Evolutionary conservation across 1,284 basidiomycete genomes (phyloP).

Genomic region (Pulveroboletus sp.): DNA sequence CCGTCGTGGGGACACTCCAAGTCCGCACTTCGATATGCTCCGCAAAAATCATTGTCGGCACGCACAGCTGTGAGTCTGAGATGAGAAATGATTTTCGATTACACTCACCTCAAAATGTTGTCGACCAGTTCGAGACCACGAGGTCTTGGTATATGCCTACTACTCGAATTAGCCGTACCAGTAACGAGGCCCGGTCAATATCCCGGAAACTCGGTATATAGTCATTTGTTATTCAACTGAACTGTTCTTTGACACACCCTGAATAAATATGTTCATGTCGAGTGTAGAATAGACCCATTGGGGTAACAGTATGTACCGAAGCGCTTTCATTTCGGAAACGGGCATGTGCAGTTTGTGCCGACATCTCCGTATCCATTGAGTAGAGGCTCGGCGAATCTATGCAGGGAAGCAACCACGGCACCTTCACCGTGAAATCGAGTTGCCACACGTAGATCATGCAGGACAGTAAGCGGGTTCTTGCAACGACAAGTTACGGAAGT

Average conservation of each 20-base stretch:
- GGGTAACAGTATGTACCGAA: conserved; percentile 12
- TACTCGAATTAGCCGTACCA: neutral
- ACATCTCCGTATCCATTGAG: conserved; percentile 4
- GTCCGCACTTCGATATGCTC: neutral
- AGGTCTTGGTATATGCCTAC: neutral
- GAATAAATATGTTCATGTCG: neutral
- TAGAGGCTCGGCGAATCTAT: conserved; percentile 7
- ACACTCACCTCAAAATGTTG: neutral
- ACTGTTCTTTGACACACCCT: neutral
- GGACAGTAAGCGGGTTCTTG: neutral
- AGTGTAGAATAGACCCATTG: neutral
- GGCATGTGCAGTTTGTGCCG: neutral
- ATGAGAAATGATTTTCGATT: too few species aligned
- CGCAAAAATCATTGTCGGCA: neutral
- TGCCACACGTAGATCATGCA: neutral
- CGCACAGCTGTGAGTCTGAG: neutral
- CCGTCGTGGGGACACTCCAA: neutral
- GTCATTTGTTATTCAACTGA: neutral
- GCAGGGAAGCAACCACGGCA: neutral
- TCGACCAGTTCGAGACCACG: too few species aligned
- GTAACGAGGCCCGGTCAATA: neutral
- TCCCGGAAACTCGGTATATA: neutral
- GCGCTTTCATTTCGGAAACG: conserved; percentile 24
- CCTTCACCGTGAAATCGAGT: neutral
- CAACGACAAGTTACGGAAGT: neutral